Evolutionary conservation across 2,329 filamentous ascomycete genomes (phyloP), one percentile per base, ranked within the genome.

Genomic region (Botrytis fragariae): DNA sequence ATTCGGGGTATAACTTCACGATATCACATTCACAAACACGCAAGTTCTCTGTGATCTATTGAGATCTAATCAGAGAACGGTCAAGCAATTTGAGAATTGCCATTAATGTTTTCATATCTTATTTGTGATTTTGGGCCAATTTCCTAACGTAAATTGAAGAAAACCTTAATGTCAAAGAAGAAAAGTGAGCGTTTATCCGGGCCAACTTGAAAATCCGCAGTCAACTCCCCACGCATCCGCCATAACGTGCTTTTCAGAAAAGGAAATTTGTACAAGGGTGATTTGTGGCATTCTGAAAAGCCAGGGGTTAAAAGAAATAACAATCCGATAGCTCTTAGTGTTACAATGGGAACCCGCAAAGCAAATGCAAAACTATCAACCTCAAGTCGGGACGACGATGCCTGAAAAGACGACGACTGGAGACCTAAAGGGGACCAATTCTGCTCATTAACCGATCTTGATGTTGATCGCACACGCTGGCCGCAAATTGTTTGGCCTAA

Each of bases 321-420:
- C 57, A 76, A 73, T 74, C 76, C 77, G 70, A 69, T 74, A 73
- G 77, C 74, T 77, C 75, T 75, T 80, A 80, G 73, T 80, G 75
- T 78, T 80, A 80, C 79, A 80, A 76, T 76, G 77, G 75, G 74
- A 76, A 77, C 70, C 75, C 74, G 76, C 73, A 75, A 76, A 68
- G 70, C 61, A 75, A 70, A 77, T 76, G 75, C 76, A 74, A 72
- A 75, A 72, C 22, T 35, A 64, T 71, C 57, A 69, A 62, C 63
- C 71, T 45, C 42, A 61, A 69, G 54, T 44, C 63, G 25, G 20
- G 51, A 71, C 60, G 45, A 69, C 25, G 54, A 48, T 69, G 68
- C 62, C 63, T 69, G n/a, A 48, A 61, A 61, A 51, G 54, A 69
- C 42, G 44, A 37, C 48, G 62, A 67, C 48, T 45, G 44, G 67